Evolutionary conservation across 768 basidiomycete species (phyloP).

Genomic region (Cystofilobasidium macerans): DNA sequence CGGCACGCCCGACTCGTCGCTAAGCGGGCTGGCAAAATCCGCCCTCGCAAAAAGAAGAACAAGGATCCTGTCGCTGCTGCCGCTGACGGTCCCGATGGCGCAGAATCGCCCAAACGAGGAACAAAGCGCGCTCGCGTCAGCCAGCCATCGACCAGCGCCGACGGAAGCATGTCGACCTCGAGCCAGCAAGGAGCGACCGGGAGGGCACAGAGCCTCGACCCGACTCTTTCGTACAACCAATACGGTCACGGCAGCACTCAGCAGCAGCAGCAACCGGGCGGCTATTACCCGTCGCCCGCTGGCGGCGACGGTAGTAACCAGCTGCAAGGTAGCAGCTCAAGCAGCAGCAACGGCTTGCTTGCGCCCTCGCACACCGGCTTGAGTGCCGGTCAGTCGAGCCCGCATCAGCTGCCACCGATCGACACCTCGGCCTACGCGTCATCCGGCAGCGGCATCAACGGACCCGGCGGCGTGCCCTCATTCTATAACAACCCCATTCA

Average conservation of each 20-base stretch:
- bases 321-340: background rate
- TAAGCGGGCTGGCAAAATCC: conserved; percentile 59
- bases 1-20: conserved; percentile 77
- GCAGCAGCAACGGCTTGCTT: background rate
- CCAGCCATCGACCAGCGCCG: no score
- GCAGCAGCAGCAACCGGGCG: background rate
- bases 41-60: conserved; percentile 26
- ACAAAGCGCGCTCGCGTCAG: background rate
- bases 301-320: background rate
- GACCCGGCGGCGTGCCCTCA: background rate
- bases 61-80: background rate
- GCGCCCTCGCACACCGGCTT: background rate
- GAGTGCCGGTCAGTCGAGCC: background rate
- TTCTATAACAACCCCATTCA: background rate
- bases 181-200: background rate
- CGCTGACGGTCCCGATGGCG: background rate
- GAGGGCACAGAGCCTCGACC: background rate
- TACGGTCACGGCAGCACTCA: no score
- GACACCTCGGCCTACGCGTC: background rate
- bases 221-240: background rate
- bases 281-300: background rate
- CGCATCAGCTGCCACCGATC: conserved; percentile 3
- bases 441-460: background rate
- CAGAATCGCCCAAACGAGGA: background rate
- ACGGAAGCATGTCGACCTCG: no score